A percentile compares a stretch with the other conserved stretches of the same genome.
These are phyloP conservation scores for Tilletia indica DNA, from an alignment of 1,284 basidiomycete genomes.

Conservation along the genomic window DNA sequence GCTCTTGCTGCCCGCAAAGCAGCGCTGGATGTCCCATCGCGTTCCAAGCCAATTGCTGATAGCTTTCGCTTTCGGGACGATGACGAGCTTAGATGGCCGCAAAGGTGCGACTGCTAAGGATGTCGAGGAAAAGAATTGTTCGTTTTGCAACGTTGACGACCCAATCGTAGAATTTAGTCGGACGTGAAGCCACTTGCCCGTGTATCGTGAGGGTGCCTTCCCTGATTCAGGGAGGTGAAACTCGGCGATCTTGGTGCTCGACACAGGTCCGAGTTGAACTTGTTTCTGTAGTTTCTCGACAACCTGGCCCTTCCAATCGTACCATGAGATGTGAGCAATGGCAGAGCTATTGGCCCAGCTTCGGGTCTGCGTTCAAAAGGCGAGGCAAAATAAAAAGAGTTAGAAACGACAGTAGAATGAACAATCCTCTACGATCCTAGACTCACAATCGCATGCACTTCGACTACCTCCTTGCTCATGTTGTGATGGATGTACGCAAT, in stretches of 20 bases:
- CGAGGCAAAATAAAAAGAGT: neutral
- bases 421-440: neutral
- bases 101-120: neutral
- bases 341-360: neutral
- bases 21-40: no score
- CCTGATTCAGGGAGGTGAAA: neutral
- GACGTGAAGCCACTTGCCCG: neutral
- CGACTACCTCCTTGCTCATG: conserved; percentile 62
- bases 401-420: neutral
- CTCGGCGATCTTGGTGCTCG: neutral
- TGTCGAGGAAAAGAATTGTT: conserved; percentile 3
- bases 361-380: conserved; percentile 6
- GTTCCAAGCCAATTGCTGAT: no score
- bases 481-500: conserved; percentile 62
- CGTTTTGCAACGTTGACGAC: neutral
- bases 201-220: neutral
- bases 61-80: no score
- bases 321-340: conserved; percentile 12
- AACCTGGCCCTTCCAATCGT: conserved; percentile 8
- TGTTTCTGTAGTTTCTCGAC: neutral
- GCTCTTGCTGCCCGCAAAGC: no score
- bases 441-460: conserved; percentile 59
- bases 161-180: no score
- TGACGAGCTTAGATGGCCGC: no score
- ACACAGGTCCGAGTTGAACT: neutral